Evolutionary conservation across 2,329 filamentous ascomycete genomes (phyloP).

Genomic region (Hymenoscyphus salicellus): DNA sequence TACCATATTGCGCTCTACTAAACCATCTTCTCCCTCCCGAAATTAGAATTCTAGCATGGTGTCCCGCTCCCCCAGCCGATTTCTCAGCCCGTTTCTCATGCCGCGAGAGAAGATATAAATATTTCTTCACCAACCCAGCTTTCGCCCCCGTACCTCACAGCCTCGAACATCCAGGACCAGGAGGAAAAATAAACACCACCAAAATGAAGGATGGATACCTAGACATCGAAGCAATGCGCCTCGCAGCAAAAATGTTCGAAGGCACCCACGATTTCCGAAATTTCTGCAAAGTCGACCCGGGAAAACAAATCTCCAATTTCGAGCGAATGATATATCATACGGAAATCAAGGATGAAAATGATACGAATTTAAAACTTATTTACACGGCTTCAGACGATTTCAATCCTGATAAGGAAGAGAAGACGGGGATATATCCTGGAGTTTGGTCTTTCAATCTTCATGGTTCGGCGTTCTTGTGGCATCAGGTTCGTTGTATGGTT

Average conservation of each 20-base stretch:
- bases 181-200: constrained; percentile 31
- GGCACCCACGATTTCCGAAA: constrained; percentile 94
- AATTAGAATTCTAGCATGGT: constrained; percentile 91
- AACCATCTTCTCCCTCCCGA: constrained; percentile 86
- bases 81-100: constrained; percentile 95
- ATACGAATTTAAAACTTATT: constrained; percentile 51
- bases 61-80: constrained; percentile 69
- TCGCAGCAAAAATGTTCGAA: constrained; percentile 74
- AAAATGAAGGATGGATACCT: constrained; percentile 68
- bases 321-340: constrained; percentile 74
- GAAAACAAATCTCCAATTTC: constrained; percentile 86
- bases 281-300: constrained; percentile 89
- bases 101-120: constrained; percentile 84
- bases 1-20: constrained; percentile 77
- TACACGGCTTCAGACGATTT: constrained; percentile 52
- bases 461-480: constrained; percentile 93
- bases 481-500: constrained; percentile 96
- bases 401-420: constrained; percentile 32
- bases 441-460: constrained; percentile 86
- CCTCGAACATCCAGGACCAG: constrained; percentile 39
- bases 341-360: constrained; percentile 69
- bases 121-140: constrained; percentile 95
- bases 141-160: constrained; percentile 65
- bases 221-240: constrained; percentile 80
- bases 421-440: constrained; percentile 44